phyloP scores from a whole-genome alignment of 2,329 filamentous ascomycete species.

The Botrytis medusae region DNA sequence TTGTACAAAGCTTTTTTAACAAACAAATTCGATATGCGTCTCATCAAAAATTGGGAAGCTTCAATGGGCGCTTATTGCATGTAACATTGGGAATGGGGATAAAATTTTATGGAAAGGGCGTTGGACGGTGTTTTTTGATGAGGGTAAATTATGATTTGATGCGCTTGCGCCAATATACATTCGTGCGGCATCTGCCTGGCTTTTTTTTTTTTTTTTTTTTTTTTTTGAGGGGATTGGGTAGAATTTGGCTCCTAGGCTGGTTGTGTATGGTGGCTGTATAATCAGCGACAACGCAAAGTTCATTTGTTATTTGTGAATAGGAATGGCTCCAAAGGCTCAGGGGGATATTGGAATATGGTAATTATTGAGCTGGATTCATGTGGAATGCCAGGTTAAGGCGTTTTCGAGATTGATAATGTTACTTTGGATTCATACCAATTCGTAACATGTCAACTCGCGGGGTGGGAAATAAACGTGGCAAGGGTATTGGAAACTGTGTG shows the following conservation, averaged over 20 bases:
- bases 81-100: neutral
- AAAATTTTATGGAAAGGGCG: constrained; percentile 1
- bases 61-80: constrained; percentile 2
- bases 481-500: neutral
- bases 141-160: constrained; percentile 12
- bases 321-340: neutral
- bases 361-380: constrained; percentile 16
- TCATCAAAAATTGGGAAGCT: neutral
- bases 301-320: constrained; percentile 14
- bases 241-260: neutral
- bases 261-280: neutral
- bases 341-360: constrained; percentile 8
- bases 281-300: neutral
- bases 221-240: neutral
- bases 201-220: neutral
- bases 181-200: constrained; percentile 8
- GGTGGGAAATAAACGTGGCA: neutral
- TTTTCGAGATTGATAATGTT: constrained; percentile 3
- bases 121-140: constrained; percentile 7
- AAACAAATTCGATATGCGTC: neutral
- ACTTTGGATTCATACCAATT: neutral
- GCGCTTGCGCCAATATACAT: constrained; percentile 15
- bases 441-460: neutral
- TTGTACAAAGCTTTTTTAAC: constrained; percentile 15
- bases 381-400: constrained; percentile 13